Percentiles rank a stretch among this genome's conserved stretches.
Conservation (phyloP, 208 protist genomes). For the Acanthamoeba triangularis region DNA sequence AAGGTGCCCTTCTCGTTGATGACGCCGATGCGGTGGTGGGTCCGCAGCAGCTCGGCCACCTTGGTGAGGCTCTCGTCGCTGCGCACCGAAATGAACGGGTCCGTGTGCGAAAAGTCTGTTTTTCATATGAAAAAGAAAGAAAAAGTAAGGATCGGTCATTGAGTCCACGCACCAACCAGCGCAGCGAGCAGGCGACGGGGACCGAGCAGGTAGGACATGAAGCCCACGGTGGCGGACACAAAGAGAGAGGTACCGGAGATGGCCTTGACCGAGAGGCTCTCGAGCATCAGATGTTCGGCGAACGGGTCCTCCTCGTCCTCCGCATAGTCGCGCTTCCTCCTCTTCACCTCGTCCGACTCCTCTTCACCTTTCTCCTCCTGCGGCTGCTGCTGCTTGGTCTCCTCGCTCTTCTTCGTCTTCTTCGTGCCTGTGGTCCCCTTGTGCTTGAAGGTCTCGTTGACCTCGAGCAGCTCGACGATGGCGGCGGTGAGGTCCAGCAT, state of each 20-base stretch:
- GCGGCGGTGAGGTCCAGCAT: constrained; percentile 46
- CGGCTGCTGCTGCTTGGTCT: not conserved
- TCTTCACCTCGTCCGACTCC: not conserved
- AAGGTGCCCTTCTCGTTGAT: constrained; percentile 43
- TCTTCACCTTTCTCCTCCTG: not conserved
- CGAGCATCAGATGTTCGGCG: constrained; percentile 42
- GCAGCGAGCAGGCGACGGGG: no score
- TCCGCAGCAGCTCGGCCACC: constrained; percentile 17
- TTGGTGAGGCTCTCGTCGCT: not conserved
- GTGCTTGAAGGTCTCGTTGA: constrained; percentile 47
- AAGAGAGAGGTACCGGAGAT: not conserved
- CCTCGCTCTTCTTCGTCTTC: not conserved
- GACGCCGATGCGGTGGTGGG: constrained; percentile 17
- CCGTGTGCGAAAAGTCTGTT: constrained; percentile 56
- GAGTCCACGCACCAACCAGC: not conserved
- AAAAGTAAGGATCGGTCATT: not conserved
- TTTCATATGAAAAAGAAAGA: no score
- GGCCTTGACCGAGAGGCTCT: constrained; percentile 48
- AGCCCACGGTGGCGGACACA: no score
- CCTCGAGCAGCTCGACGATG: constrained; percentile 26
- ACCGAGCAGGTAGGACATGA: no score
- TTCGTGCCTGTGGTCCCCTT: no score
- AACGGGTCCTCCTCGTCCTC: constrained; percentile 51
- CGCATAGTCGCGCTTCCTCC: constrained; percentile 11
- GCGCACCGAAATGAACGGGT: constrained; percentile 23